Evolutionary conservation across 371 early-diverging fungal species (phyloP), one percentile per base, ranked within the genome.

Genomic region (Polyrhizophydium stewartii): DNA sequence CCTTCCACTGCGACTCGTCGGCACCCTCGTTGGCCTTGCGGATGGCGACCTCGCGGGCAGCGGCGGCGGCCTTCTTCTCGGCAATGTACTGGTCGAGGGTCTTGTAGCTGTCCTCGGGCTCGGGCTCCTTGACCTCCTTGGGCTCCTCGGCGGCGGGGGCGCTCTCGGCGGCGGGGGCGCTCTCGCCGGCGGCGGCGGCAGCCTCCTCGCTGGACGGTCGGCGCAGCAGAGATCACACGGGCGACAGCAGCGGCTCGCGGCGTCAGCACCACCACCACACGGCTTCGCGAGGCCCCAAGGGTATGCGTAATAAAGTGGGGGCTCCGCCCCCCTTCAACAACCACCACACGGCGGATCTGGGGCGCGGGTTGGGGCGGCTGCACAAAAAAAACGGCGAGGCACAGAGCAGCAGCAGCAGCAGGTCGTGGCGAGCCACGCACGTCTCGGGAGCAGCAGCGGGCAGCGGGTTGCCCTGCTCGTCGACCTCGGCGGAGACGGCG

Each of bases 21-120:
- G 74, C 72, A 33, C 91, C 92, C 67, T 91, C 89, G 79, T 91
- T 91, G 65, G 92, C 86, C 73, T 85, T 82, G 67, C 93, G 87
- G 43, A 85, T 76, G n/a, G 35, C 3, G 10, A 53, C 53, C 35
- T 69, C 58, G 25, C 66, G 53, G 35, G 83, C 82, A n/a, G 72
- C 65, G 45, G 70, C 65, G 38, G 66, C 63, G 32, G 57, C 55
- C 37, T 84, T 82, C 77, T 81, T 76, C 67, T 87, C 91, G 56
- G 86, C 85, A 45, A 85, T 66, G 84, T 85, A 93, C 46, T 93
- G 85, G 27, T 90, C 89, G 61, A 89, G 77, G 59, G 92, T 88
- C 81, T 87, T 87, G 71, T 81, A 82, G 59, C 74, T 67, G 40
- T 83, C 89, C 75, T 89, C 91, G 43, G 85, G 82, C 61, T 89